Evolutionary conservation across 208 protist genomes (phyloP).

Genomic region (Naegleria gruberi): DNA sequence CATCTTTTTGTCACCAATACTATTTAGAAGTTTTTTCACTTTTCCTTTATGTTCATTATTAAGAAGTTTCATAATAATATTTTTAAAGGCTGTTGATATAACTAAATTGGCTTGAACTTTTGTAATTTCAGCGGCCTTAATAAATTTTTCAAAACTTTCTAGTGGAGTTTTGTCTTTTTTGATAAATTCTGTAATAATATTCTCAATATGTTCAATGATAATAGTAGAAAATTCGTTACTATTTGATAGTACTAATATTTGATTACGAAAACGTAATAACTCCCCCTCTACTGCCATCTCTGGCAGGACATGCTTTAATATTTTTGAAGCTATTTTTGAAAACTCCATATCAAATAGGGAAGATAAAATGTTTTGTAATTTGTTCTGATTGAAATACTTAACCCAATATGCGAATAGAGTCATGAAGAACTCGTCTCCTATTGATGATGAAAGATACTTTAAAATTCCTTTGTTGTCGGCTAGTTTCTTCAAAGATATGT

Average conservation of each 20-base stretch:
- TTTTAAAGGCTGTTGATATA: neutral
- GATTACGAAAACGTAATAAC: neutral
- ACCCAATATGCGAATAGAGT: neutral
- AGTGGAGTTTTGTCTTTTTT: neutral
- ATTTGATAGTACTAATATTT: neutral
- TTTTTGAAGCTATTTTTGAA: neutral
- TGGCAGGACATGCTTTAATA: neutral
- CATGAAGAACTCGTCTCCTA: neutral
- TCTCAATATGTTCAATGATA: neutral
- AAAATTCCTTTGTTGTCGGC: neutral
- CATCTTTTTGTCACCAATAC: neutral
- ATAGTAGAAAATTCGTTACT: neutral
- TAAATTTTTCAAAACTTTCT: neutral
- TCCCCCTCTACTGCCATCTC: neutral
- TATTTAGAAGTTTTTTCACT: neutral
- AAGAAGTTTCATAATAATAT: neutral
- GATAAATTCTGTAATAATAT: neutral
- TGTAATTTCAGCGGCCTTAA: neutral
- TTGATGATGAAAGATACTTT: neutral
- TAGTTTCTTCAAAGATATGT: neutral
- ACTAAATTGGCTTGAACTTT: neutral
- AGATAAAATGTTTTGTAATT: neutral
- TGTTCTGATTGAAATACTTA: neutral
- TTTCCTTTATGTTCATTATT: neutral
- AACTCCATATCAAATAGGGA: neutral